A percentile compares a stretch with the other conserved stretches of the same genome.
phyloP scores from a whole-genome alignment of 208 protist genomes.

The Crithidia bombi region DNA sequence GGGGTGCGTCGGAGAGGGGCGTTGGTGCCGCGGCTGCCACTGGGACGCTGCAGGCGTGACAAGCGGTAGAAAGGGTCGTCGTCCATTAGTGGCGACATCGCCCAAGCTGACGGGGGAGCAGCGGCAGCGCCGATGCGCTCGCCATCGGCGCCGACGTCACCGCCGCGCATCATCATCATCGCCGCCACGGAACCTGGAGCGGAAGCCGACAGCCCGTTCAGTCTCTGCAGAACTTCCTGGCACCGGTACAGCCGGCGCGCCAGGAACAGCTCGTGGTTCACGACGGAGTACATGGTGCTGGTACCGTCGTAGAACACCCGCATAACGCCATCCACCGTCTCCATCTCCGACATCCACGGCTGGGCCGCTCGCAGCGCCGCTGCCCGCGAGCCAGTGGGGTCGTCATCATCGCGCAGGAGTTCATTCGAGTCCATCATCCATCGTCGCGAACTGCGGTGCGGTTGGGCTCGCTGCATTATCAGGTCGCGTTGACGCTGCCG shows the following conservation, averaged over 20 bases:
- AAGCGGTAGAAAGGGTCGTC: background rate
- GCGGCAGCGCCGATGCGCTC: background rate
- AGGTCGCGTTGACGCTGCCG: conserved; percentile 25
- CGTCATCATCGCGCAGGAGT: background rate
- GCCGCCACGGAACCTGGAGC: background rate
- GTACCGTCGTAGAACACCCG: conserved; percentile 5
- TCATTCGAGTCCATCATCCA: conserved; percentile 1
- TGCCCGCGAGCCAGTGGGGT: background rate
- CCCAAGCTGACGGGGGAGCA: conserved; percentile 6
- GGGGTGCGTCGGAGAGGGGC: conserved; percentile 10
- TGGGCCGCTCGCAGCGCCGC: background rate
- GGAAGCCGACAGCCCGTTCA: background rate
- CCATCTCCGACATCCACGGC: conserved; percentile 16
- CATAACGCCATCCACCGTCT: conserved; percentile 30
- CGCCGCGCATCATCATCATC: background rate
- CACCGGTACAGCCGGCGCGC: conserved; percentile 27
- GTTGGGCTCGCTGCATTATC: conserved; percentile 4
- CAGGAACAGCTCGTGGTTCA: conserved; percentile 34
- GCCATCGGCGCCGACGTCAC: background rate
- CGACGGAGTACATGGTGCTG: conserved; percentile 19
- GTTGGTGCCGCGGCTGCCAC: conserved; percentile 16
- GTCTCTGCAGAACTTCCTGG: conserved; percentile 20
- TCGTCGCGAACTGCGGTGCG: background rate
- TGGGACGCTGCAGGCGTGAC: conserved; percentile 1
- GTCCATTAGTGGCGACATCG: conserved; percentile 25